Percentiles rank a stretch among this genome's conserved stretches.
These are phyloP conservation scores for Helotiales sp. DNA, from an alignment of 2,329 filamentous ascomycete species.

Conservation along the genomic window DNA sequence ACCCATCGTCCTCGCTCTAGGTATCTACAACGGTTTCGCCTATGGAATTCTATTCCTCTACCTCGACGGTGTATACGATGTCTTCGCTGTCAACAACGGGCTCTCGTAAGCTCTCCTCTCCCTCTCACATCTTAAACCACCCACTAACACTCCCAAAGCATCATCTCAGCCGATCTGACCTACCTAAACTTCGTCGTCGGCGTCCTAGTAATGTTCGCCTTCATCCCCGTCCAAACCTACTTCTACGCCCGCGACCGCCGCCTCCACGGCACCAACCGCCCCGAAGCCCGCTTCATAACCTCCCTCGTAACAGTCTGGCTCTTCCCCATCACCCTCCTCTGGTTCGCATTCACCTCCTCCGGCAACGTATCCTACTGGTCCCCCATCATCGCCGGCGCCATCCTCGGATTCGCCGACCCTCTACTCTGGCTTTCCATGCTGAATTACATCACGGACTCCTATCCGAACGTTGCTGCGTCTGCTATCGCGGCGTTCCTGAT, in stretches of 20 bases:
- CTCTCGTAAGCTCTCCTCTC: constrained; percentile 35
- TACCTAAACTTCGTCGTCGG: constrained; percentile 45
- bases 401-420: constrained; percentile 43
- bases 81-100: constrained; percentile 43
- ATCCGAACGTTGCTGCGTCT: constrained; percentile 42
- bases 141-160: constrained; percentile 25
- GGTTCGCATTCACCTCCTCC: constrained; percentile 44
- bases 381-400: constrained; percentile 40
- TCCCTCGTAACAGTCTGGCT: constrained; percentile 44
- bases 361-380: constrained; percentile 42
- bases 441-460: constrained; percentile 44
- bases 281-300: constrained; percentile 43
- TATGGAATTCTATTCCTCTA: constrained; percentile 45
- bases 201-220: constrained; percentile 42
- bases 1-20: constrained; percentile 42
- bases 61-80: constrained; percentile 43
- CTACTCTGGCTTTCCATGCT: constrained; percentile 45
- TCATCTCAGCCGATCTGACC: constrained; percentile 41
- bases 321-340: constrained; percentile 43
- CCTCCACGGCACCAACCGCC: constrained; percentile 38
- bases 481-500: constrained; percentile 45
- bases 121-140: neutral
- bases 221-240: constrained; percentile 44
- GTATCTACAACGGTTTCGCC: constrained; percentile 43
- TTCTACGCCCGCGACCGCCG: constrained; percentile 41